Base-by-base conservation (phyloP, 352 stramenopile species). In the Phytophthora litchii region DNA sequence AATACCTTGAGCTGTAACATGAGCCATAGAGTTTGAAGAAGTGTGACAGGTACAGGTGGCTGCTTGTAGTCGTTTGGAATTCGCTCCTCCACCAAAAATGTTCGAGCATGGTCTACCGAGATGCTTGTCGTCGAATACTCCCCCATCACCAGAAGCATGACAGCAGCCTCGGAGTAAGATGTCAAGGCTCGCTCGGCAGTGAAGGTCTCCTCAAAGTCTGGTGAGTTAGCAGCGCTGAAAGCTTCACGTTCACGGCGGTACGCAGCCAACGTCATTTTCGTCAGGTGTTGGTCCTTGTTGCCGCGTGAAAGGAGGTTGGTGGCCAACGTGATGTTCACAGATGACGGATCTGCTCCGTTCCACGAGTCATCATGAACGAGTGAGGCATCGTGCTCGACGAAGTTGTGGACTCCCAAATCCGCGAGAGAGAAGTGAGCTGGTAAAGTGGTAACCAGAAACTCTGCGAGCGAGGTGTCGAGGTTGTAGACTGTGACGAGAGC, bases 291-390 rank as follows among this genome's bases (percentile, higher is more conserved):
- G 10, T 64, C 50, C 13, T 70, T 46, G n/a, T 56, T 50, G 0
- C 69, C 73, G 6, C 58, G 65, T 17, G 70, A 53, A 17, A 88
- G 51, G 12, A 91, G 51, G 8, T 54, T 45, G 8, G 65, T 25
- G 0, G 74, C 71, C 34, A 92, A 51, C 17, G 78, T 79, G 14
- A n/a, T 20, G 40, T 91, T 91, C 29, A 89, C 60, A 11, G 62
- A 36, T 6, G 67, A 54, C 1, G 81, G 76, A 34, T 90, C 77
- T 1, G 53, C 59, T 78, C 54, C 60, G 76, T 19, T 57, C 37
- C 59, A 80, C n/a, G 63, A 51, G 54, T 93, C 83, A 38, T 88
- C 72, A 48, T 89, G 83, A 14, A 89, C 72, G 50, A 91, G 60
- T 10, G 83, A 92, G 16, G 83, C 80, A 43, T 92, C 80, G 40